phyloP scores from a whole-genome alignment of 768 basidiomycete genomes.

The Obba rivulosa region DNA sequence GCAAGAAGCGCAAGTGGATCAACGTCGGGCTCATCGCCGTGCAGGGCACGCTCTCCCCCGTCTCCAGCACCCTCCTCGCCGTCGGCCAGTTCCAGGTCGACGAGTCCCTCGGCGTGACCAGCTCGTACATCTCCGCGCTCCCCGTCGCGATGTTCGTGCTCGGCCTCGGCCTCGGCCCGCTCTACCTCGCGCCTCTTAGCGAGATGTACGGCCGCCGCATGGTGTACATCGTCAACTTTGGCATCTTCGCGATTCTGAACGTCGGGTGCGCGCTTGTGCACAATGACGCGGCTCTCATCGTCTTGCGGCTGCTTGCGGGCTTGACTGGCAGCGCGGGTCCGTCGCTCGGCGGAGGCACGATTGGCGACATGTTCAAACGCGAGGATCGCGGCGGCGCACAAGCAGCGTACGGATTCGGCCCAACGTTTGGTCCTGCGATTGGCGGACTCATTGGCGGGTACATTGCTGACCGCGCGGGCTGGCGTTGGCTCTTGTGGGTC shows the following conservation, averaged over 20 bases:
- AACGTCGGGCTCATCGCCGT: conserved; percentile 3
- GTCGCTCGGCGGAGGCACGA: conserved; percentile 3
- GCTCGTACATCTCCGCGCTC: conserved; percentile 2
- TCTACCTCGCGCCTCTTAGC: conserved; percentile 2
- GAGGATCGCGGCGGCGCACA: conserved; percentile 3
- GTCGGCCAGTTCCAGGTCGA: conserved; percentile 3
- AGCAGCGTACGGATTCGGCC: conserved; percentile 3
- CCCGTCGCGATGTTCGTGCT: conserved; percentile 5
- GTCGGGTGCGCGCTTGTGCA: conserved; percentile 5
- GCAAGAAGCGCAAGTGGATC: conserved; percentile 4
- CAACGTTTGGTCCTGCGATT: conserved; percentile 3
- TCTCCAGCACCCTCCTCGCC: conserved; percentile 4
- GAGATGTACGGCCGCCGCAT: conserved; percentile 3
- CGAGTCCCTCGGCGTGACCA: background rate
- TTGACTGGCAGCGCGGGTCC: conserved; percentile 4
- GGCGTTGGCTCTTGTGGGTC: conserved; percentile 4
- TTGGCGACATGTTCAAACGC: conserved; percentile 4
- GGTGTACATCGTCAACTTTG: background rate
- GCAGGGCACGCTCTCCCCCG: conserved; percentile 5
- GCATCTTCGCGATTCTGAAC: background rate
- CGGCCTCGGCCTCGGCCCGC: conserved; percentile 2
- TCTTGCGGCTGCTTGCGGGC: background rate
- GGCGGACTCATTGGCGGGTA: conserved; percentile 3
- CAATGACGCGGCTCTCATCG: background rate
- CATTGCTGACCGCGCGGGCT: conserved; percentile 1